Evolutionary conservation across 108 stramenopile species (phyloP).

Genomic region (Cyclotella cryptica): DNA sequence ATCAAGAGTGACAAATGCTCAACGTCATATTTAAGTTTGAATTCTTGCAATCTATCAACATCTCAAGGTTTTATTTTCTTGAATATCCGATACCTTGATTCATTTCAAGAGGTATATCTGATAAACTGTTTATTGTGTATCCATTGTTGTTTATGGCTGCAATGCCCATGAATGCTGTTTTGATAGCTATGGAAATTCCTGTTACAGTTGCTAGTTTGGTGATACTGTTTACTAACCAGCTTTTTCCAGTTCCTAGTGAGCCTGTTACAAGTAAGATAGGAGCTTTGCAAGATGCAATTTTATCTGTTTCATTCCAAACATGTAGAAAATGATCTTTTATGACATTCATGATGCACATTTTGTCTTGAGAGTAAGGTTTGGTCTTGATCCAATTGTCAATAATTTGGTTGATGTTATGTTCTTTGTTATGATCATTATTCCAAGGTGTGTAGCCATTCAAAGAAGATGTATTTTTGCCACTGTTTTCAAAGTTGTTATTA

Average conservation of each 20-base stretch:
- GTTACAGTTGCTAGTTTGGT: background rate
- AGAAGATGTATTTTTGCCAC: too few relatives aligned
- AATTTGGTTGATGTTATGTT: too few relatives aligned
- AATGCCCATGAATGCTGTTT: slow-evolving; percentile 26
- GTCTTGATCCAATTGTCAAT: too few relatives aligned
- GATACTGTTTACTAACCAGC: background rate
- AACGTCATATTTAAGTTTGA: slow-evolving; percentile 12
- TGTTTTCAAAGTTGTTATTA: too few relatives aligned
- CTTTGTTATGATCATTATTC: too few relatives aligned
- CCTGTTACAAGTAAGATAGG: background rate
- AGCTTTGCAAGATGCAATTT: background rate
- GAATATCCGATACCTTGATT: background rate
- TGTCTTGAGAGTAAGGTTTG: background rate
- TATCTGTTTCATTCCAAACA: background rate
- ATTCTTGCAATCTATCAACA: background rate
- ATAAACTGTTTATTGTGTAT: slow-evolving; percentile 21
- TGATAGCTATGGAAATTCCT: slow-evolving; percentile 1
- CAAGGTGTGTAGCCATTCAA: too few relatives aligned
- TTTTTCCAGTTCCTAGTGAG: background rate
- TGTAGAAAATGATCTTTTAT: background rate
- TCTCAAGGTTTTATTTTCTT: background rate
- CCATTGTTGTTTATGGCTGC: slow-evolving; percentile 25
- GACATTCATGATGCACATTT: background rate
- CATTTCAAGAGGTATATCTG: slow-evolving; percentile 5
- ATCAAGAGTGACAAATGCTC: slow-evolving; percentile 9